Evolutionary conservation across 306 rosid species (phyloP), one percentile per base, ranked within the genome.

Genomic region (Rosa chinensis): DNA sequence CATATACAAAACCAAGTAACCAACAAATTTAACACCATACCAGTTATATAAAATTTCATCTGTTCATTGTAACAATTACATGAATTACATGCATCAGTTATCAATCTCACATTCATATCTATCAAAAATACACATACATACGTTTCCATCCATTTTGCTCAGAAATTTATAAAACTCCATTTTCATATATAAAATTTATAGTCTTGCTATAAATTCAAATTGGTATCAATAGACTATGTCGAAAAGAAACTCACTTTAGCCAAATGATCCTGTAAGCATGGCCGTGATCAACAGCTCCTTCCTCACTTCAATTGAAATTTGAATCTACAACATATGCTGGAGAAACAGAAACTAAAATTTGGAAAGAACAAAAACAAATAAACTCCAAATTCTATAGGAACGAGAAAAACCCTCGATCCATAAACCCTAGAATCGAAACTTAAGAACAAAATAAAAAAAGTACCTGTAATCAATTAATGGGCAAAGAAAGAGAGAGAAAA

Each of bases 221-320:
- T 55, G 55, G 45, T 37, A 49, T 59, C 5, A 3, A 66, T 49
- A 9, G 32, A 68, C 32, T 8, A 78, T 1, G 39, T 16, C 23
- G 37, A 0, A 48, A 66, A 73, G 20, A 66, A 55, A 62, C 80
- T 69, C 18, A 69, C 80, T 48, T 62, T 44, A 79, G 71, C 39
- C 35, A 25, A 18, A 53, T 8, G 55, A 39, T 10, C 75, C 69
- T 32, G 4, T 8, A 25, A 0, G 84, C 81, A 79, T 71, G 62
- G 79, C 52, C 48, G 32, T 45, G 42, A 79, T 75, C 73, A 66
- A 50, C 47, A 82, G 78, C 18, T 18, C 62, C 23, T 53, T 12
- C 67, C 70, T 42, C 42, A 4, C 47, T 61, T n/a, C 40, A n/a
- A 76, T 72, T 58, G 43, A 17, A 61, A 66, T 35, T 25, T 10